These are phyloP conservation scores for Cudoniella acicularis DNA, from an alignment of 495 filamentous ascomycete genomes.

Conservation along the genomic window DNA sequence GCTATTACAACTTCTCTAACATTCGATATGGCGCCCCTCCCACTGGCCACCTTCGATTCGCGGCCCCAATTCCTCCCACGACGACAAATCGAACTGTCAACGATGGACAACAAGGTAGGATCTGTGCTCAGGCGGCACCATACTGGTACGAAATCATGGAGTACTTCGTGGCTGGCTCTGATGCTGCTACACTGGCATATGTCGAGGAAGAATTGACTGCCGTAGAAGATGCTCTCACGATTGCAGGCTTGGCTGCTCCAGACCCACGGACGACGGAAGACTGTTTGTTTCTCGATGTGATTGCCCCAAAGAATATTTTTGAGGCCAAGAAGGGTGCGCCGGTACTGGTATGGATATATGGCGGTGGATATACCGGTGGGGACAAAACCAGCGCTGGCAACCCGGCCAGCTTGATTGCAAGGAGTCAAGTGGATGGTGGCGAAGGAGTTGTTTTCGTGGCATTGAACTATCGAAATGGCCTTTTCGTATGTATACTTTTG, in stretches of 20 bases:
- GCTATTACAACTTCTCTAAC: constrained; percentile 51
- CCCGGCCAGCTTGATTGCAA: constrained; percentile 36
- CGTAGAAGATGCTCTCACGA: constrained; percentile 23
- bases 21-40: constrained; percentile 58
- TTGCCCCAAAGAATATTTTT: constrained; percentile 41
- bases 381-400: constrained; percentile 38
- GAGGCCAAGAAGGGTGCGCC: constrained; percentile 39
- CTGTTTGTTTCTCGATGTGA: constrained; percentile 54
- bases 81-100: constrained; percentile 29
- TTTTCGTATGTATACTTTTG: constrained; percentile 9
- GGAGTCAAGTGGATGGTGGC: constrained; percentile 31
- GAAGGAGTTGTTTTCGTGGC: constrained; percentile 58
- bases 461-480: constrained; percentile 52
- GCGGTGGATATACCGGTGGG: constrained; percentile 52
- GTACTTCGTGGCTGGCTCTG: constrained; percentile 27
- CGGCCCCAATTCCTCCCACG: constrained; percentile 36
- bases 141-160: constrained; percentile 36
- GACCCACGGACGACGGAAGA: constrained; percentile 52
- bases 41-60: constrained; percentile 45
- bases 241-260: constrained; percentile 25
- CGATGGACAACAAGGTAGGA: constrained; percentile 28
- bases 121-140: constrained; percentile 50
- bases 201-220: background rate
- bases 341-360: constrained; percentile 53
- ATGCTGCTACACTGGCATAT: constrained; percentile 1